phyloP scores from a whole-genome alignment of 306 rosid species.

The Malus domestica region DNA sequence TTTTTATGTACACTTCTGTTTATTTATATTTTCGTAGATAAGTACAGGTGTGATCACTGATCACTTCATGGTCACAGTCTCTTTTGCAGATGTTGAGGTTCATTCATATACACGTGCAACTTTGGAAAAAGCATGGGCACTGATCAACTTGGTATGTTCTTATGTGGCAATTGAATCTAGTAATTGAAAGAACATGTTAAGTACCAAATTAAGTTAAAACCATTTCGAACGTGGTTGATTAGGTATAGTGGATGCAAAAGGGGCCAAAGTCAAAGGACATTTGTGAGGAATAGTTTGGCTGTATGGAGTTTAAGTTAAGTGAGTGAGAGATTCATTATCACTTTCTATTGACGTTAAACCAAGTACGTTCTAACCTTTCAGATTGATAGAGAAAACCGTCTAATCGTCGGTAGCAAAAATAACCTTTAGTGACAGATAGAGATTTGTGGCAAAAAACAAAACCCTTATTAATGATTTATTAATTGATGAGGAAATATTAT shows the following conservation, averaged over 20 bases:
- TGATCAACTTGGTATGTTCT: conserved; percentile 1
- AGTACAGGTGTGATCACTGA: not conserved
- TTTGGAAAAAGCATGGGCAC: not conserved
- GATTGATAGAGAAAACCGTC: not conserved
- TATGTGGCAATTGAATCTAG: conserved; percentile 5
- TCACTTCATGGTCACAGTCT: not conserved
- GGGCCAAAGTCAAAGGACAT: too few relatives aligned
- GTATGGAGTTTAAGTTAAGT: too few relatives aligned
- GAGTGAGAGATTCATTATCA: not conserved
- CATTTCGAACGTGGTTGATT: not conserved
- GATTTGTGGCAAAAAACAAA: not conserved
- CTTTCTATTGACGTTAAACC: too few relatives aligned
- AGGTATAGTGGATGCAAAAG: not conserved
- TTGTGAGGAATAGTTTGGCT: too few relatives aligned
- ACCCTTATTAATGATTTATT: not conserved
- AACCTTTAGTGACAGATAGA: not conserved
- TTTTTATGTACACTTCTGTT: not conserved
- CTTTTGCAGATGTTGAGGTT: not conserved
- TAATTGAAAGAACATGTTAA: not conserved
- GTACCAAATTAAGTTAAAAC: conserved; percentile 3
- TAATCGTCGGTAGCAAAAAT: not conserved
- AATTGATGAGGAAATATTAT: conserved; percentile 5
- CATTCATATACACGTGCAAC: not conserved
- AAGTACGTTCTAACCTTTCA: not conserved
- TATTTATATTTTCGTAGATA: too few relatives aligned